phyloP scores from a whole-genome alignment of 2,329 filamentous ascomycete species.

The Harringtonia aguacate region DNA sequence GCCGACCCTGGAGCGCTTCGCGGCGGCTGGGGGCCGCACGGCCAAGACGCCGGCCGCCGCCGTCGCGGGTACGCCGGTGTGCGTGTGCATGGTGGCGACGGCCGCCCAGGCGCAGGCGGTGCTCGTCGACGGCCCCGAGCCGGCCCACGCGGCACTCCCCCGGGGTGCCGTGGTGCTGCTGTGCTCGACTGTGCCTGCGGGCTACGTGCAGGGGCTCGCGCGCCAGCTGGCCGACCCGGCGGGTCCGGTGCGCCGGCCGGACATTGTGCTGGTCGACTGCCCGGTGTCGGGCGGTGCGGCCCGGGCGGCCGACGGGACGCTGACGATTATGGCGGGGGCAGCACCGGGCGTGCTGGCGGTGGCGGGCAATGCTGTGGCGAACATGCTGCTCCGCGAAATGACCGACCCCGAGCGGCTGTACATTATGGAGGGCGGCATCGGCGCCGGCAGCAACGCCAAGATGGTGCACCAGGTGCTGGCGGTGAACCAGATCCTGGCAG shows the following conservation, averaged over 20 bases:
- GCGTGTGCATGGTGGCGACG: constrained; percentile 68
- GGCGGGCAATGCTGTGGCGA: no score
- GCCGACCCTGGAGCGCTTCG: constrained; percentile 56
- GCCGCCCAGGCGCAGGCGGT: constrained; percentile 57
- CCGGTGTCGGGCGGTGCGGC: constrained; percentile 63
- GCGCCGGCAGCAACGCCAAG: constrained; percentile 51
- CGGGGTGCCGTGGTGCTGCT: constrained; percentile 51
- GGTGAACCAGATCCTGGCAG: constrained; percentile 50
- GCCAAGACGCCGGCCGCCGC: constrained; percentile 51
- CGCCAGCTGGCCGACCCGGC: constrained; percentile 41
- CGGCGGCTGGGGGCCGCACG: constrained; percentile 47
- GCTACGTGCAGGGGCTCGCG: constrained; percentile 51
- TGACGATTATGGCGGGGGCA: constrained; percentile 66
- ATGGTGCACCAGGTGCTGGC: constrained; percentile 54
- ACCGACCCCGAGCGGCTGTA: constrained; percentile 52
- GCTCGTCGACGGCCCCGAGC: constrained; percentile 46
- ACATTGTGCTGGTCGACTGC: constrained; percentile 58
- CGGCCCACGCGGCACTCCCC: constrained; percentile 38
- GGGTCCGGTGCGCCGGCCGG: constrained; percentile 43
- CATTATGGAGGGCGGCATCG: constrained; percentile 48
- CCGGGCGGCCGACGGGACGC: constrained; percentile 58
- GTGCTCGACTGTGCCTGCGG: constrained; percentile 60
- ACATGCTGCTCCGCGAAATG: constrained; percentile 57
- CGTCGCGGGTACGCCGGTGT: constrained; percentile 46
- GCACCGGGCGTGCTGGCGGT: constrained; percentile 47